Base-by-base conservation (phyloP, 352 stramenopile genomes). In the Phytophthora europaea region DNA sequence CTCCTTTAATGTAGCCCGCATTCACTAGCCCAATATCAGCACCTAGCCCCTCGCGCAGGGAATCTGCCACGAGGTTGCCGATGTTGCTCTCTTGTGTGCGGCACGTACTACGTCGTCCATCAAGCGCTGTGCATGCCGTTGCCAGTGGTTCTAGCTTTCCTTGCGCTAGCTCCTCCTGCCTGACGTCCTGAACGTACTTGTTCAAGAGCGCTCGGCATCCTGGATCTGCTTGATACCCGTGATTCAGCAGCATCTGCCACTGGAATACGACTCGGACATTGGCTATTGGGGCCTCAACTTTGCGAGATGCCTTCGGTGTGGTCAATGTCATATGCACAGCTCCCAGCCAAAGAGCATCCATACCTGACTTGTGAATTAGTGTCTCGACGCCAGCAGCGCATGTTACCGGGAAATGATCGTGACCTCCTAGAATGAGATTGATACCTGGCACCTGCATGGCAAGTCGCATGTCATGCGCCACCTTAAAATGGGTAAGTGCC, bases 341-440 rank as follows among this genome's bases (percentile, higher is more conserved):
- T 5, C 88, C 91, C 1, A 97, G 70, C 89, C 89, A 97, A 20
- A 93, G 78, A 22, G 84, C 88, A 64, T 97, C 90, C 76, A 93
- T 89, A 0, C 91, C 91, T 5, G 83, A 94, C 67, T 97, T 97
- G 85, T 95, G 90, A 55, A 97, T 87, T 20, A 96, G 82, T 3
- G 89, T 92, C 15, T 67, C 40, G 45, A 77, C 53, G 51, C 75
- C 58, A 2, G 82, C 70, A 60, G 90, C 84, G 20, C 83, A 67
- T 22, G 91, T 90, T 59, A 94, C 82, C 4, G 87, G 84, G 31
- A 94, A 86, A 64, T 98, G 93, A 72, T 98, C 93, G 70, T 98
- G 93, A 9, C 93, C 92, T n/a, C 93, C 93, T 16, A 98, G 73
- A 15, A 98, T 90, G 18, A 98, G 61, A 48, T 94, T 70, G n/a